Evolutionary conservation across 768 basidiomycete genomes (phyloP), one percentile per base, ranked within the genome.

Genomic region (Gymnopilus junonius): DNA sequence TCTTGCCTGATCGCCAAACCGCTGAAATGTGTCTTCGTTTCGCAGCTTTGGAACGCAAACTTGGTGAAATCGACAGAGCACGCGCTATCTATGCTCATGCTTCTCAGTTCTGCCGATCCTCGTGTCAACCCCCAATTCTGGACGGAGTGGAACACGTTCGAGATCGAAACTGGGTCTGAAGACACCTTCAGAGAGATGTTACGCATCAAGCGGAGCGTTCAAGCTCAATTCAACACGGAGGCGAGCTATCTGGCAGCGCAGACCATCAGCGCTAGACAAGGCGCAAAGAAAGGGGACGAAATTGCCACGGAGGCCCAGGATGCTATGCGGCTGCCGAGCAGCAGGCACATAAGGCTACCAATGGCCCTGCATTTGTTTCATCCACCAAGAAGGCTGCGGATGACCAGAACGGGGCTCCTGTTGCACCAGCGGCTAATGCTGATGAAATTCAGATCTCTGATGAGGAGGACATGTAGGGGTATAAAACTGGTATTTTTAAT

Each of bases 201-300:
- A 62, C 89, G 96, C 37, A 97, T 99, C 82, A 97, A 97, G 79
- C 89, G 97, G 61, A 95, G 96, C 69, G 97, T 99, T 15, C 97
- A 99, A 77, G 95, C 97, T 27, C 93, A 95, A 72, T 99, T 97
- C 83, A 99, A 99, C 75, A 99, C 97, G 2, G 97, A 98, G 76
- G 92, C 91, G 48, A 92, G 91, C 45, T 97, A 95, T 75, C 81
- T 97, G 59, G 94, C 94, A 8, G 96, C 96, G 11, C 94, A 97
- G 77, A 91, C 95, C 10, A 80, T 91, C 58, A 89, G 89, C 2
- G 87, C 90, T 23, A 81, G 84, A 61, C 83, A 88, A 65, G 89
- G 87, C 15, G 80, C 83, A 25, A 79, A 79, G 61, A 79, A 79
- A 54, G 70, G 78, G 15, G 80, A 79, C 29, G 84, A 85, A 54